phyloP scores from a whole-genome alignment of 306 rosid species.

The Potentilla sterilis region DNA sequence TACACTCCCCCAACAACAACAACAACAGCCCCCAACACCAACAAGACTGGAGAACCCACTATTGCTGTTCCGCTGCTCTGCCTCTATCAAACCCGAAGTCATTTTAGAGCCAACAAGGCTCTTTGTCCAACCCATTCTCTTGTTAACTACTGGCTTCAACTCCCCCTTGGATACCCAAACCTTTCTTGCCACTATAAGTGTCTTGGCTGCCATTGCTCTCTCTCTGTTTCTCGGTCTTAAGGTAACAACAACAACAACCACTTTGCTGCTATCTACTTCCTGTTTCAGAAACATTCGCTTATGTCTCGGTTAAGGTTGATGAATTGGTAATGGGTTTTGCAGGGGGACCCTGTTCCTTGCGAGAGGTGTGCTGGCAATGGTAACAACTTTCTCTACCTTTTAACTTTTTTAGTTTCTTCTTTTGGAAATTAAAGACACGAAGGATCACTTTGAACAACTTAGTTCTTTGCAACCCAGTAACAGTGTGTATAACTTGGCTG shows the following conservation, averaged over 20 bases:
- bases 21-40: background rate
- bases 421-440: slow-evolving; percentile 8
- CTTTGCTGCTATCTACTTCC: background rate
- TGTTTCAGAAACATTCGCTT: background rate
- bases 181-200: slow-evolving; percentile 71
- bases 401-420: slow-evolving; percentile 6
- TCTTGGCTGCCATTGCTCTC: slow-evolving; percentile 81
- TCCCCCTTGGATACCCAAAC: slow-evolving; percentile 71
- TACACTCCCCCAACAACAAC: slow-evolving; percentile 31
- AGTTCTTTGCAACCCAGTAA: background rate
- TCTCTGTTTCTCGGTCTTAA: slow-evolving; percentile 88
- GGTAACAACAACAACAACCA: slow-evolving; percentile 35
- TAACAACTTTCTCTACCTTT: slow-evolving; percentile 24
- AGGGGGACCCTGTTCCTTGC: slow-evolving; percentile 97
- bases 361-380: slow-evolving; percentile 96
- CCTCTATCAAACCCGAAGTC: slow-evolving; percentile 33
- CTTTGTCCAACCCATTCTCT: slow-evolving; percentile 57
- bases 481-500: background rate
- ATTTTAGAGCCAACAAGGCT: slow-evolving; percentile 35
- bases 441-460: background rate
- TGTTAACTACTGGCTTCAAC: slow-evolving; percentile 43
- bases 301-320: too few relatives aligned
- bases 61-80: slow-evolving; percentile 23
- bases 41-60: slow-evolving; percentile 33
- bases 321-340: slow-evolving; percentile 8